Evolutionary conservation across 352 stramenopile species (phyloP), one percentile per base, ranked within the genome.

Genomic region (Globisporangium viniferum): DNA sequence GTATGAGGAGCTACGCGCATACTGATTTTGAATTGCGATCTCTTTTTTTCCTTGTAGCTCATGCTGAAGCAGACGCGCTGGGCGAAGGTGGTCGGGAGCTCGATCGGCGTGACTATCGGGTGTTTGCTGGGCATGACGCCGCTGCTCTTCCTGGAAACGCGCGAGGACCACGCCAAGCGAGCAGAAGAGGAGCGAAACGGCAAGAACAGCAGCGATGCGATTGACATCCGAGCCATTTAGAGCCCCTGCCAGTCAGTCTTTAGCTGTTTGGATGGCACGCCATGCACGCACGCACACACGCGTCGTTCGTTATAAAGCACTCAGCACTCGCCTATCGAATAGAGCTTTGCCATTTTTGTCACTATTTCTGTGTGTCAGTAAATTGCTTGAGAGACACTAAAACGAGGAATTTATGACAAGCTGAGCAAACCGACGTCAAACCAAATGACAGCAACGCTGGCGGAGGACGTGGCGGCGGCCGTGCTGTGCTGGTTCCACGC

Each of bases 61-160:
- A 74, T 91, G 74, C 69, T 91, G 35, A 84, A 82, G 57, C 69
- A 82, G 51, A 89, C 80, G 22, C 81, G 85, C n/a, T 65, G 88
- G 39, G 84, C 83, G 18, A 92, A 94, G 68, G 78, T 91, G 31
- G 58, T 77, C 3, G 84, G 86, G 12, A 90, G 81, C 63, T 84
- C 75, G n/a, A 67, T 92, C 2, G 84, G 88, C 22, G 78, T 94
- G 18, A 89, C 82, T 39, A 85, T 93, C 53, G 86, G 86, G 36
- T 95, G 88, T 70, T 58, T 95, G 14, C 61, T 95, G 18, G 86
- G 86, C 44, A 93, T 95, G 88, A 59, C 70, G 20, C 86, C 88
- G 41, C 62, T 95, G 63, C 76, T 94, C 1, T 95, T 93, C 62
- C 73, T 95, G 51, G 75, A 92, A 64, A 94, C 86, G 18, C 81